Evolutionary conservation across 2,329 filamentous ascomycete genomes (phyloP).

Genomic region (Aspergillus fructus): DNA sequence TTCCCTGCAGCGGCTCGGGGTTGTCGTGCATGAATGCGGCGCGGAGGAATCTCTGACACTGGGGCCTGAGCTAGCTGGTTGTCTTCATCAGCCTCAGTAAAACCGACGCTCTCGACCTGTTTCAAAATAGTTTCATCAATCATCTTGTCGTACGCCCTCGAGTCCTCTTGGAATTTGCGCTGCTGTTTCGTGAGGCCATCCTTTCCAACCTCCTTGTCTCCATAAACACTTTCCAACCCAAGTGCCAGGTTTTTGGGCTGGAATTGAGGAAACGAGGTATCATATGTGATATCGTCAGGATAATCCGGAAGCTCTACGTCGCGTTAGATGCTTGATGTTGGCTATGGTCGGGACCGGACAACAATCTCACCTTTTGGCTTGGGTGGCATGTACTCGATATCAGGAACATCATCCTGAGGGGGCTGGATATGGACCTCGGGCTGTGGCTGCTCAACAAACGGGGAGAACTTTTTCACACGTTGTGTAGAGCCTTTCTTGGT

Average conservation of each 20-base stretch:
- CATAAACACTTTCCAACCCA: slow-evolving; percentile 53
- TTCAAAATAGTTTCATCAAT: slow-evolving; percentile 67
- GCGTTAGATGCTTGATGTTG: slow-evolving; percentile 6
- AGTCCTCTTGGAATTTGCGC: slow-evolving; percentile 68
- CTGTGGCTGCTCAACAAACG: slow-evolving; percentile 47
- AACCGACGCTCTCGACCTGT: slow-evolving; percentile 63
- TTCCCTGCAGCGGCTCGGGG: slow-evolving; percentile 27
- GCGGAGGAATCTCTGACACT: slow-evolving; percentile 38
- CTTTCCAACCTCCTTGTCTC: slow-evolving; percentile 45
- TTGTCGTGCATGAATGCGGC: slow-evolving; percentile 25
- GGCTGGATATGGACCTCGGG: slow-evolving; percentile 48
- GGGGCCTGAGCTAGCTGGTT: slow-evolving; percentile 34
- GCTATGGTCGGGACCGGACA: slow-evolving; percentile 12
- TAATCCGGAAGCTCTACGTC: slow-evolving; percentile 48
- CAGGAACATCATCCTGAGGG: slow-evolving; percentile 60
- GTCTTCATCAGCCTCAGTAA: slow-evolving; percentile 58
- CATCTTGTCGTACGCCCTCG: slow-evolving; percentile 61
- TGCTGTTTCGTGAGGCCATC: slow-evolving; percentile 64
- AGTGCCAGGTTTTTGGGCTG: slow-evolving; percentile 53
- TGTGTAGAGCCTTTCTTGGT: slow-evolving; percentile 62
- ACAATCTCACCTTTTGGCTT: slow-evolving; percentile 54
- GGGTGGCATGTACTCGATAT: slow-evolving; percentile 88
- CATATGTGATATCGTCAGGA: slow-evolving; percentile 46
- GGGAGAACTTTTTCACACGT: slow-evolving; percentile 58
- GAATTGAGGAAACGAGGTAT: slow-evolving; percentile 54